These are phyloP conservation scores for Suzukiozyma palmioleophila DNA, from an alignment of 1,139 yeast species.

Conservation along the genomic window DNA sequence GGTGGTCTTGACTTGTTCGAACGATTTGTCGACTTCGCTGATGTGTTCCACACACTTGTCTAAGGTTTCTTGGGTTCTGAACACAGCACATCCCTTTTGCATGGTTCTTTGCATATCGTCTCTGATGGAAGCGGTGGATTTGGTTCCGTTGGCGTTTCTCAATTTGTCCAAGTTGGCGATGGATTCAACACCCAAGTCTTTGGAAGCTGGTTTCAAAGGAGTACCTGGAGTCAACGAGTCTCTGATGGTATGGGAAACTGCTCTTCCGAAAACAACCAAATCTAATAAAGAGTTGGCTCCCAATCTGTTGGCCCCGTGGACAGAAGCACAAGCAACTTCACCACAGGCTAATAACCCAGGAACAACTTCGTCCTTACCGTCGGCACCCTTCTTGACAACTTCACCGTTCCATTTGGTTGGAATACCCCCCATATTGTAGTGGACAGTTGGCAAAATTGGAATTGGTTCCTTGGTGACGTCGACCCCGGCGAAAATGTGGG, in stretches of 20 bases:
- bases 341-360: constrained; percentile 98
- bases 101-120: constrained; percentile 89
- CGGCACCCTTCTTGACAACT: constrained; percentile 75
- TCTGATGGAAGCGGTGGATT: constrained; percentile 84
- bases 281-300: constrained; percentile 99
- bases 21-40: constrained; percentile 67
- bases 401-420: constrained; percentile 98
- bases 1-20: constrained; percentile 69
- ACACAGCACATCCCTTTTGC: constrained; percentile 97
- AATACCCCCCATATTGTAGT: constrained; percentile 99
- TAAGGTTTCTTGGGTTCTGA: constrained; percentile 89
- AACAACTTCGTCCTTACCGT: constrained; percentile 87
- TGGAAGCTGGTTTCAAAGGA: constrained; percentile 72
- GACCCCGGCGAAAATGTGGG: constrained; percentile 97
- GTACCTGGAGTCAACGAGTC: constrained; percentile 84
- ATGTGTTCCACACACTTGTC: constrained; percentile 89
- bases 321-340: constrained; percentile 98
- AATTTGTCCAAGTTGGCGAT: constrained; percentile 85
- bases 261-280: constrained; percentile 97
- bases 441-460: constrained; percentile 97
- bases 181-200: constrained; percentile 85
- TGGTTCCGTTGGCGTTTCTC: constrained; percentile 81
- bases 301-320: constrained; percentile 98
- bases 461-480: constrained; percentile 99
- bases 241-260: constrained; percentile 88